Percentiles rank a stretch among this genome's conserved stretches.
phyloP scores from a whole-genome alignment of 306 rosid species.

The Vigna hirtella region DNA sequence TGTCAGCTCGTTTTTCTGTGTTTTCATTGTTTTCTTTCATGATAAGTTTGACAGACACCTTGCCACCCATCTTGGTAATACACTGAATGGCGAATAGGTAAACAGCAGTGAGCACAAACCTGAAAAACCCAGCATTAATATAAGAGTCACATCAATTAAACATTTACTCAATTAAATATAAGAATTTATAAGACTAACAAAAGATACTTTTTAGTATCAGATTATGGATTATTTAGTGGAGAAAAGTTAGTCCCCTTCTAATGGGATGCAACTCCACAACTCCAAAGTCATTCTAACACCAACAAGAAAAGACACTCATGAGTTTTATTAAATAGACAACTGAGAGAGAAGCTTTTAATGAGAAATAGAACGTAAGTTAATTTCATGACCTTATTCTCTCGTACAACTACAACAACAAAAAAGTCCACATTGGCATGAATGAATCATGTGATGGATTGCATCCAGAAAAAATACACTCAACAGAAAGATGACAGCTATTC shows the following conservation, averaged over 20 bases:
- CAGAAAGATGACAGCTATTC: conserved; percentile 3
- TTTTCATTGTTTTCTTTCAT: conserved; percentile 81
- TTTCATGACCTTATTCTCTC: neutral
- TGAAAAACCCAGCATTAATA: conserved; percentile 49
- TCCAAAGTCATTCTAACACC: conserved; percentile 17
- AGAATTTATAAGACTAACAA: neutral
- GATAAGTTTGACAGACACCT: conserved; percentile 82
- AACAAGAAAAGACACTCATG: neutral
- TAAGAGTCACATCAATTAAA: conserved; percentile 36
- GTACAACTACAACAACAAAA: neutral
- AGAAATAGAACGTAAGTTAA: neutral
- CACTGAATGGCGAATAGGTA: conserved; percentile 86
- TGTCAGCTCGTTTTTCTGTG: conserved; percentile 86
- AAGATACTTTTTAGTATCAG: conserved; percentile 6
- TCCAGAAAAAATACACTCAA: neutral
- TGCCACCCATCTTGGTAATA: conserved; percentile 79
- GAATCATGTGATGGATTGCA: neutral
- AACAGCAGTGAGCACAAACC: conserved; percentile 86
- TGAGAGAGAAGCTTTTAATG: neutral
- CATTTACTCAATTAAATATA: conserved; percentile 19
- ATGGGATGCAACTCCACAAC: conserved; percentile 14
- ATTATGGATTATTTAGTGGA: conserved; percentile 10
- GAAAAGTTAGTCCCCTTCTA: neutral
- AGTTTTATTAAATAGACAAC: conserved; percentile 10
- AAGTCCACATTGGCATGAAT: neutral